These are phyloP conservation scores for Solanum chiquidenum DNA, from an alignment of 257 asterid species.

Conservation along the genomic window DNA sequence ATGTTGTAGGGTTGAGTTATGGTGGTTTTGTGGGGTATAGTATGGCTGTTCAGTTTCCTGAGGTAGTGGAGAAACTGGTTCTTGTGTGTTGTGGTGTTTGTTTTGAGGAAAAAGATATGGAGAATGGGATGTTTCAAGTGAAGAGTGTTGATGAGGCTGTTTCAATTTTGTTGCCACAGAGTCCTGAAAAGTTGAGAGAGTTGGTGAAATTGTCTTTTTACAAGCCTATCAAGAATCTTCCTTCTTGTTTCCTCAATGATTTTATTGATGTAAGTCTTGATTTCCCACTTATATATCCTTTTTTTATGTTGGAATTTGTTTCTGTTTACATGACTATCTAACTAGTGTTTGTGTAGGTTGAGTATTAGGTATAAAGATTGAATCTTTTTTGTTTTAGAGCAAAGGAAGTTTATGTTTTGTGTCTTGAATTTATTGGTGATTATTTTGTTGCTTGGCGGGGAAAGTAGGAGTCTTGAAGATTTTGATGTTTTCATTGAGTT, in stretches of 20 bases:
- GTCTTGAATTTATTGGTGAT: neutral
- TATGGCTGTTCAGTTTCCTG: constrained; percentile 65
- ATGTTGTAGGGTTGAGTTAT: constrained; percentile 65
- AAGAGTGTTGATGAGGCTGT: constrained; percentile 68
- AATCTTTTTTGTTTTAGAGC: neutral
- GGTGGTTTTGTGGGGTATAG: constrained; percentile 82
- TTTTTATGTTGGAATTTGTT: neutral
- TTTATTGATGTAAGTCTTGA: constrained; percentile 54
- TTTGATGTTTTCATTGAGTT: neutral
- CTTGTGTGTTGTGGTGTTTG: constrained; percentile 69
- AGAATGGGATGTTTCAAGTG: constrained; percentile 58
- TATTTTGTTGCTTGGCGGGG: neutral
- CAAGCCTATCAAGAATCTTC: constrained; percentile 52
- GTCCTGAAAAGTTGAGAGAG: constrained; percentile 55
- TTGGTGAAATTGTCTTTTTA: constrained; percentile 45
- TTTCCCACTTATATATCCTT: neutral
- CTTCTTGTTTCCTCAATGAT: constrained; percentile 65
- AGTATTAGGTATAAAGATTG: neutral
- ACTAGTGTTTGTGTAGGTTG: neutral
- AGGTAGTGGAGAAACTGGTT: constrained; percentile 55
- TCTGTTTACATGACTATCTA: neutral
- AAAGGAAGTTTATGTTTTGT: neutral
- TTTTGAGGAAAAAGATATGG: constrained; percentile 75
- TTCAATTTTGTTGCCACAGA: constrained; percentile 46
- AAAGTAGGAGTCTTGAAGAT: neutral